These are phyloP conservation scores for Aegilops longissima DNA, from an alignment of 176 grass and related monocot species.

Conservation along the genomic window DNA sequence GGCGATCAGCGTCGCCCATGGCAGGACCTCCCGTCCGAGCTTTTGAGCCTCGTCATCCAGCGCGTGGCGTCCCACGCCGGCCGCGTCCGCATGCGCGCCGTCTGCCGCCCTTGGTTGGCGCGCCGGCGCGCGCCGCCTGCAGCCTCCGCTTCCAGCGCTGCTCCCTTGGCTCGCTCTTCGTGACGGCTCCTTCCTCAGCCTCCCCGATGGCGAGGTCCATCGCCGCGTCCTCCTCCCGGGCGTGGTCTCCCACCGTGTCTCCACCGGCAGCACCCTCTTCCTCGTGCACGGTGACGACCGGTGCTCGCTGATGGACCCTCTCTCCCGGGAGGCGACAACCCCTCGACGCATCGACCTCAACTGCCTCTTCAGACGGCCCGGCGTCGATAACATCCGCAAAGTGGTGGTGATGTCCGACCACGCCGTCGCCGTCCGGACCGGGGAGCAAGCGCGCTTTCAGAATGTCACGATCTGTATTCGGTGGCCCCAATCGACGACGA, in stretches of 20 bases:
- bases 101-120: constrained; percentile 12
- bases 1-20: not conserved
- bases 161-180: not conserved
- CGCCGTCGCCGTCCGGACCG: not conserved
- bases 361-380: not conserved
- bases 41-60: not conserved
- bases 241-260: not conserved
- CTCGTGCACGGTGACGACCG: not conserved
- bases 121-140: no score
- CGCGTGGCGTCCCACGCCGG: not conserved
- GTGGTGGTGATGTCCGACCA: not conserved
- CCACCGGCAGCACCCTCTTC: not conserved
- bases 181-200: not conserved
- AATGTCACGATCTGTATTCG: not conserved
- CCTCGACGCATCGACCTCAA: not conserved
- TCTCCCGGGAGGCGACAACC: not conserved
- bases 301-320: not conserved
- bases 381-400: not conserved
- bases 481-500: not conserved
- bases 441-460: not conserved
- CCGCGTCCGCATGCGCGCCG: not conserved
- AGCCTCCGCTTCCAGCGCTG: not conserved
- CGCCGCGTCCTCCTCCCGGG: not conserved
- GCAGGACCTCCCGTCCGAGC: constrained; percentile 19
- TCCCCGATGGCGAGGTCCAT: not conserved